Conservation (phyloP, 192 early-diverging fungal genomes). For the Dissophora globulifera region DNA sequence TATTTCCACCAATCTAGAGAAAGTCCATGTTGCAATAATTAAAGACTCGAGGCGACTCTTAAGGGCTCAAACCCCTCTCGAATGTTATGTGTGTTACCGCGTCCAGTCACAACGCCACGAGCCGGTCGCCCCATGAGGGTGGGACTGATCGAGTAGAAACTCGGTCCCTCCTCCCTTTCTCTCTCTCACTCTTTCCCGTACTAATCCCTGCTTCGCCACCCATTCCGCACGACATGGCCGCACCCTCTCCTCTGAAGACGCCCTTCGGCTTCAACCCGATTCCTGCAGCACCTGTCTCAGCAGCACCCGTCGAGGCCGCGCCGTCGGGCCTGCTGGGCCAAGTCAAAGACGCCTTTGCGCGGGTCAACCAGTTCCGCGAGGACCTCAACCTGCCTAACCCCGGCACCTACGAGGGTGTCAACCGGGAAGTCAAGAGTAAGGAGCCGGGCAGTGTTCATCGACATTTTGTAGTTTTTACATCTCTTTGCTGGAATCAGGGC, state of each 20-base stretch:
- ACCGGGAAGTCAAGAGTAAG: conserved; percentile 83
- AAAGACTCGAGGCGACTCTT: too few relatives aligned
- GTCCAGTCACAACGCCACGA: too few relatives aligned
- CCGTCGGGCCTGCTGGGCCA: conserved; percentile 35
- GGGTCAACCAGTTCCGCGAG: conserved; percentile 46
- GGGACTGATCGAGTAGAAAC: too few relatives aligned
- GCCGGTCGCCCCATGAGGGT: too few relatives aligned
- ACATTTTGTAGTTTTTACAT: too few relatives aligned
- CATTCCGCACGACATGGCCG: conserved; percentile 13
- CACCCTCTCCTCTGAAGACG: conserved; percentile 39
- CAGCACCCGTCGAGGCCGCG: conserved; percentile 22
- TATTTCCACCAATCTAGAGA: conserved; percentile 45
- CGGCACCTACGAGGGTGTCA: conserved; percentile 84
- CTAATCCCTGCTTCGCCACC: neutral
- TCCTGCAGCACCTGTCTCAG: neutral
- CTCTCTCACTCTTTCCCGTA: neutral
- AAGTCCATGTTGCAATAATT: too few relatives aligned
- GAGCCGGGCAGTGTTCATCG: neutral
- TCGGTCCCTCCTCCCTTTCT: neutral
- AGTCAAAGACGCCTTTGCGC: conserved; percentile 34
- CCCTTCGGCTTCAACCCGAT: conserved; percentile 51
- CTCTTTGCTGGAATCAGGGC: too few relatives aligned
- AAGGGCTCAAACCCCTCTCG: too few relatives aligned
- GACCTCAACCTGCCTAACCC: conserved; percentile 77
- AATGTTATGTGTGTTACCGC: too few relatives aligned